Evolutionary conservation across 148 eudicot genomes (phyloP).

Genomic region (Suaeda aralocaspica): DNA sequence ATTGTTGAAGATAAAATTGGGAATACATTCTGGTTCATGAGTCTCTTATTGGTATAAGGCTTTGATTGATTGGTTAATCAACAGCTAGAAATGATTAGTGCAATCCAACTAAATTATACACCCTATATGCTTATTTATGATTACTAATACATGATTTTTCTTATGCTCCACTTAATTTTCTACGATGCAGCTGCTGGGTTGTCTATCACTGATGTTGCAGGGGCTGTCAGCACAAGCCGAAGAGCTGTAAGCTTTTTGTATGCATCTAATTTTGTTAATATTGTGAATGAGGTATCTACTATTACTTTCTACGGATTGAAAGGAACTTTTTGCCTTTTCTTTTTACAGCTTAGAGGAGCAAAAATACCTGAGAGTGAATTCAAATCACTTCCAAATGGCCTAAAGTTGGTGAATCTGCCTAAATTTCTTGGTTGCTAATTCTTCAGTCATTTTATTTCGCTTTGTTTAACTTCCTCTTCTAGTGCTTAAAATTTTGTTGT

Average conservation of each 20-base stretch:
- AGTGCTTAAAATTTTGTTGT: not conserved
- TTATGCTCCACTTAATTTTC: too few relatives aligned
- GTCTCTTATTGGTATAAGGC: too few relatives aligned
- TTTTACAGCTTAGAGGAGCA: slow-evolving; percentile 76
- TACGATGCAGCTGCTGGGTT: slow-evolving; percentile 63
- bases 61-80: too few relatives aligned
- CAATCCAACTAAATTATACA: too few relatives aligned
- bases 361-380: slow-evolving; percentile 85
- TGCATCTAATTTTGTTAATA: not conserved
- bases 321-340: not conserved
- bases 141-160: too few relatives aligned
- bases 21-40: too few relatives aligned
- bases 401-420: slow-evolving; percentile 57
- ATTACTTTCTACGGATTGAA: not conserved
- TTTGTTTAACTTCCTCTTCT: not conserved
- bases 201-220: slow-evolving; percentile 52
- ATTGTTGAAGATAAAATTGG: too few relatives aligned
- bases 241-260: slow-evolving; percentile 68
- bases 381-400: slow-evolving; percentile 75
- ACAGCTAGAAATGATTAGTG: too few relatives aligned
- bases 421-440: not conserved
- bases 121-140: too few relatives aligned
- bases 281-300: not conserved
- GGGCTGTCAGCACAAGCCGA: slow-evolving; percentile 89
- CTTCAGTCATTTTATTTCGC: not conserved